These are phyloP conservation scores for Babesia microti DNA, from an alignment of 169 alveolate genomes.

Conservation along the genomic window DNA sequence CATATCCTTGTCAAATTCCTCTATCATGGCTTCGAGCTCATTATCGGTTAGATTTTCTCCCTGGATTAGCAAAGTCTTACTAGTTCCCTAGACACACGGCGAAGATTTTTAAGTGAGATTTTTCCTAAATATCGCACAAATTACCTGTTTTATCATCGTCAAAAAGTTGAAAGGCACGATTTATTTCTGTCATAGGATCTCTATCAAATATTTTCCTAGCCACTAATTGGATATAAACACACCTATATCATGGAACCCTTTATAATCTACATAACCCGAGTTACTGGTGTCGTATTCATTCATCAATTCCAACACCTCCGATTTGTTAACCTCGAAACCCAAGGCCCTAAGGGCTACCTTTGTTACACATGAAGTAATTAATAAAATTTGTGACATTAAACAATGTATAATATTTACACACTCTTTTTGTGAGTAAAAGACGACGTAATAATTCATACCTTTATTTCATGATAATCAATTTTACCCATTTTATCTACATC, in stretches of 20 bases:
- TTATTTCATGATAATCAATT: slow-evolving; percentile 90
- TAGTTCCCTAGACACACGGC: slow-evolving; percentile 89
- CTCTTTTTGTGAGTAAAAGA: not conserved
- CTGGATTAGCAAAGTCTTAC: slow-evolving; percentile 41
- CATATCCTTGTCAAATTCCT: slow-evolving; percentile 91
- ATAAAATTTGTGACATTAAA: not conserved
- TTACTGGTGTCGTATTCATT: slow-evolving; percentile 74
- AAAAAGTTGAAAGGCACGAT: slow-evolving; percentile 86
- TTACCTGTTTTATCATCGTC: slow-evolving; percentile 87
- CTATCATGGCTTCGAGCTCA: slow-evolving; percentile 94
- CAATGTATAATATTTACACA: not conserved
- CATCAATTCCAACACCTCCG: slow-evolving; percentile 79
- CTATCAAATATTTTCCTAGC: slow-evolving; percentile 75
- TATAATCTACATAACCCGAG: slow-evolving; percentile 65
- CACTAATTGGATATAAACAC: slow-evolving; percentile 50
- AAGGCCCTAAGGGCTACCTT: slow-evolving; percentile 97
- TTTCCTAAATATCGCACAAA: slow-evolving; percentile 57
- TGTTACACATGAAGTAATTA: not conserved
- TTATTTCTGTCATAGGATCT: slow-evolving; percentile 92
- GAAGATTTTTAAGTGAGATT: slow-evolving; percentile 82
- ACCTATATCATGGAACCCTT: slow-evolving; percentile 67
- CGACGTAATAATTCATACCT: slow-evolving; percentile 59
- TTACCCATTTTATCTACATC: slow-evolving; percentile 94
- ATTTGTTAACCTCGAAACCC: slow-evolving; percentile 94
- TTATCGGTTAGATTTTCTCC: slow-evolving; percentile 94